These are phyloP conservation scores for Malassezia caprae DNA, from an alignment of 1,284 basidiomycete genomes.

Conservation along the genomic window DNA sequence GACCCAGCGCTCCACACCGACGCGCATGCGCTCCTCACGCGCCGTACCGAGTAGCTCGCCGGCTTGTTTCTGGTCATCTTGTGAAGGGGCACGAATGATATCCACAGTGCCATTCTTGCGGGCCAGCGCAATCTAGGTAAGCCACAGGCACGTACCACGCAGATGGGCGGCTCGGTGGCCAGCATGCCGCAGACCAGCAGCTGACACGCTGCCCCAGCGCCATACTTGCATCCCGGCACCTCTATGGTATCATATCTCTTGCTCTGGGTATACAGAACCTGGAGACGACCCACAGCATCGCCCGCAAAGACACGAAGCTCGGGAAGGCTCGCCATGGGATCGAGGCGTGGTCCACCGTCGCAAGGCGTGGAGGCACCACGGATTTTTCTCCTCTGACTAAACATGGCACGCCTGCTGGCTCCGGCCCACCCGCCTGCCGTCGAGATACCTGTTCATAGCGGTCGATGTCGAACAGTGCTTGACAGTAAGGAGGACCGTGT, in stretches of 20 bases:
- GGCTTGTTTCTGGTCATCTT: not conserved
- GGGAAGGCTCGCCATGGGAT: not conserved
- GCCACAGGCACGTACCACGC: conserved; percentile 3
- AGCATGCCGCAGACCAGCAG: conserved; percentile 1
- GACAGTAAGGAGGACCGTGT: too few species aligned
- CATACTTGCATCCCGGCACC: not conserved
- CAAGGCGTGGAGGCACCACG: not conserved
- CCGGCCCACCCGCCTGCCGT: not conserved
- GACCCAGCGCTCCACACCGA: conserved; percentile 16
- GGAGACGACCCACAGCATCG: conserved; percentile 11
- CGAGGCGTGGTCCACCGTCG: not conserved
- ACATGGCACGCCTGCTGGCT: not conserved
- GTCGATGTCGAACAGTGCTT: too few species aligned
- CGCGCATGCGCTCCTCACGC: conserved; percentile 13
- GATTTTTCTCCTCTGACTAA: not conserved
- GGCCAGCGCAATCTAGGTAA: conserved; percentile 7
- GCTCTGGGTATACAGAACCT: not conserved
- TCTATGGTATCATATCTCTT: conserved; percentile 1
- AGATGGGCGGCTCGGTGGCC: not conserved
- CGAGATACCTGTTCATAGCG: too few species aligned
- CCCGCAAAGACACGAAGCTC: conserved; percentile 10
- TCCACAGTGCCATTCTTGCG: conserved; percentile 14
- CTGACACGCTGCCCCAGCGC: conserved; percentile 12
- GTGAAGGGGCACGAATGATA: not conserved
- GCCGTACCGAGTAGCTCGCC: conserved; percentile 5